Evolutionary conservation across 345 rosid species (phyloP).

Genomic region (Arabidopsis suecica): DNA sequence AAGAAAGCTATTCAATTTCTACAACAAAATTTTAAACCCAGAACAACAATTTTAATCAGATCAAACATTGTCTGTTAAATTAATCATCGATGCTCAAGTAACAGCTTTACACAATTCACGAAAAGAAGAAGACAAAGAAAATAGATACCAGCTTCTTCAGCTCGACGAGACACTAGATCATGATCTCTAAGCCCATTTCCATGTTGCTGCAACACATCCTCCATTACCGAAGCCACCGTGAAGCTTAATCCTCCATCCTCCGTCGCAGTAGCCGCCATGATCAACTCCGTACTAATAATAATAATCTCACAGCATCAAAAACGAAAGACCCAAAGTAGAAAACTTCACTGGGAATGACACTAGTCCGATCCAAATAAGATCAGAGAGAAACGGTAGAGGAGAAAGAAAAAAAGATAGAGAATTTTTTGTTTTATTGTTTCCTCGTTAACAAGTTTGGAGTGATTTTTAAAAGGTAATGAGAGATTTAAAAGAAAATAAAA

Average conservation of each 20-base stretch:
- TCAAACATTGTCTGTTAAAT: background rate
- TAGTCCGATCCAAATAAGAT: constrained; percentile 31
- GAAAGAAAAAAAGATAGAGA: background rate
- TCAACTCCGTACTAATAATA: constrained; percentile 11
- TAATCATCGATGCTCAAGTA: background rate
- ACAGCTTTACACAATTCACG: background rate
- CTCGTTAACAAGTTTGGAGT: background rate
- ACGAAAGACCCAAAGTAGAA: background rate
- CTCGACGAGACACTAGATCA: constrained; percentile 68
- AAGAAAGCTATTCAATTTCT: background rate
- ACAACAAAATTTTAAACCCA: background rate
- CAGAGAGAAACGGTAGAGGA: constrained; percentile 5
- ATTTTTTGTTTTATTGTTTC: background rate
- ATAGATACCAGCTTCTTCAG: constrained; percentile 70
- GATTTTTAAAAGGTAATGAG: constrained; percentile 30
- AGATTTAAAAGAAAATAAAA: constrained; percentile 14
- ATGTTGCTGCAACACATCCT: constrained; percentile 73
- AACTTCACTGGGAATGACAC: constrained; percentile 1
- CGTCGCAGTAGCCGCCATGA: constrained; percentile 50
- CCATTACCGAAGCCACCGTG: constrained; percentile 68
- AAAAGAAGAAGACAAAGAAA: background rate
- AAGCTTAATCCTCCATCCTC: constrained; percentile 56
- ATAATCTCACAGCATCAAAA: constrained; percentile 28
- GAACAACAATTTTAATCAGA: constrained; percentile 13
- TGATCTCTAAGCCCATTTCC: constrained; percentile 57